Percentiles rank a stretch among this genome's conserved stretches.
Evolutionary conservation across 306 rosid species (phyloP).

Genomic region (Malus orientalis): DNA sequence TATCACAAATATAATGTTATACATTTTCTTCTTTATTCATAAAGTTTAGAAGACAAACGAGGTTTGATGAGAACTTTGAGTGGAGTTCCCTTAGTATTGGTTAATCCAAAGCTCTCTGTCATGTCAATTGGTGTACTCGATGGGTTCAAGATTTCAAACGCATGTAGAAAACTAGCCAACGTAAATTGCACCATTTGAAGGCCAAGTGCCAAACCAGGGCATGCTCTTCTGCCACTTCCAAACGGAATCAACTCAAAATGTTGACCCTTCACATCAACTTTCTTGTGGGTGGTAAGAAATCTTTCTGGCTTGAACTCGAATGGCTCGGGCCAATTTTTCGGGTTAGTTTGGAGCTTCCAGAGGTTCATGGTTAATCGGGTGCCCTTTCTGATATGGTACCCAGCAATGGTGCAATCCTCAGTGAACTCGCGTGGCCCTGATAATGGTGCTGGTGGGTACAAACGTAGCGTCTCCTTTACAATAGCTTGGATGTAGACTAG

Average conservation of each 20-base stretch:
- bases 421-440: slow-evolving; percentile 19
- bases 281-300: slow-evolving; percentile 16
- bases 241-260: slow-evolving; percentile 13
- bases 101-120: slow-evolving; percentile 21
- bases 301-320: slow-evolving; percentile 13
- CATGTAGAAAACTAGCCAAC: slow-evolving; percentile 23
- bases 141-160: slow-evolving; percentile 7
- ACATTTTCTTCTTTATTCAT: neutral
- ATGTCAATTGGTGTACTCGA: slow-evolving; percentile 8
- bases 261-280: no score
- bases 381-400: slow-evolving; percentile 15
- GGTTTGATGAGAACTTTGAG: slow-evolving; percentile 17
- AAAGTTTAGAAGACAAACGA: slow-evolving; percentile 5
- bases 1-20: no score
- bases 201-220: slow-evolving; percentile 20
- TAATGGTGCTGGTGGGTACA: slow-evolving; percentile 42
- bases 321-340: slow-evolving; percentile 5
- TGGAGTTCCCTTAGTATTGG: slow-evolving; percentile 9
- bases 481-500: slow-evolving; percentile 37
- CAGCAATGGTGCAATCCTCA: slow-evolving; percentile 41
- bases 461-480: slow-evolving; percentile 42
- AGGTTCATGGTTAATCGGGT: slow-evolving; percentile 4
- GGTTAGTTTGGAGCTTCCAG: slow-evolving; percentile 13
- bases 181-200: slow-evolving; percentile 1
- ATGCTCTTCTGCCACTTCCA: slow-evolving; percentile 34